Base-by-base conservation (phyloP, 495 filamentous ascomycete genomes). In the Bryoglossum gracile region DNA sequence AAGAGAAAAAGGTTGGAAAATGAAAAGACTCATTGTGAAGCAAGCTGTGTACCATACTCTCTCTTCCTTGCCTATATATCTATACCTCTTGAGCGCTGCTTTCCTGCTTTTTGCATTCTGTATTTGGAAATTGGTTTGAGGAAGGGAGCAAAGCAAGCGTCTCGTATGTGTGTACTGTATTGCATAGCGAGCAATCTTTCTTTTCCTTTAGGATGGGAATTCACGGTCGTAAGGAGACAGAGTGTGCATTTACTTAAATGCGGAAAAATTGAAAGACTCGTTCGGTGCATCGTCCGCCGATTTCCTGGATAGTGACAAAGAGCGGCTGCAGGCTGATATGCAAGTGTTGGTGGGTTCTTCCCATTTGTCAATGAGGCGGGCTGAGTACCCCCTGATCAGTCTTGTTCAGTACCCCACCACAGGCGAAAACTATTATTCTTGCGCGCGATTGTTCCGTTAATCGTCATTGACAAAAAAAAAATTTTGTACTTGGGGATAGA, bases 231-330 rank as follows among this genome's bases (percentile, higher is more conserved):
- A 36, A 13, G 38, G 28, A 43, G n/a, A n/a, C n/a, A n/a, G n/a
- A n/a, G n/a, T n/a, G n/a, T 25, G 21, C 40, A 23, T 43, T 14
- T 21, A 30, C 13, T 49, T 51, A 23, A 45, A 23, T 35, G 36
- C 50, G 50, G 50, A 52, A 52, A 46, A 52, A 46, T 52, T 52
- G 23, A 41, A 40, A 13, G 25, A 42, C 14, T 4, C 1, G 38
- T 45, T 52, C 50, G 50, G 50, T 39, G 18, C 35, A 52, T 41
- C 45, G 21, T 10, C 17, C 30, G 17, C 42, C 50, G 50, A 46
- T 46, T 14, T 22, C 8, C 42, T 30, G 8, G 13, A 17, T 22
- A 34, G 11, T 14, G 43, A 38, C 19, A n/a, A n/a, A n/a, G n/a
- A n/a, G n/a, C n/a, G n/a, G n/a, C n/a, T n/a, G n/a, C n/a, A n/a